Conservation (phyloP, 2,329 filamentous ascomycete species). For the Byssochlamys sp. region DNA sequence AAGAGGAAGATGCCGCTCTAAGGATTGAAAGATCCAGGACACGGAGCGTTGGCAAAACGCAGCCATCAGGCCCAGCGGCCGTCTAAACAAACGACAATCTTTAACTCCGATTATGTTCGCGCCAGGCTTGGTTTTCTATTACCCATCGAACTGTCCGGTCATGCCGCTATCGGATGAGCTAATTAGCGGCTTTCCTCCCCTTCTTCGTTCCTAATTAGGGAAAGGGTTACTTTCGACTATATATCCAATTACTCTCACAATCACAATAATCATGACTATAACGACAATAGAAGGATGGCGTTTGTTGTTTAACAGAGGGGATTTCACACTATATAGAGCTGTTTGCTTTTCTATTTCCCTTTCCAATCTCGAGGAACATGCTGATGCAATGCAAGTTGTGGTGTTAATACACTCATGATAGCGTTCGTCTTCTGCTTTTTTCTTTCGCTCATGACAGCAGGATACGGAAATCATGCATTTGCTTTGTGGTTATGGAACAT, state of each 20-base stretch:
- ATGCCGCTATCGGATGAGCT: neutral
- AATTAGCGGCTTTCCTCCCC: neutral
- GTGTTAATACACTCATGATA: neutral
- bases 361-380: neutral
- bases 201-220: neutral
- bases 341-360: neutral
- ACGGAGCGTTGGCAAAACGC: conserved; percentile 5
- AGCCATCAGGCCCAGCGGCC: neutral
- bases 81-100: neutral
- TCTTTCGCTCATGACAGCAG: too few relatives aligned
- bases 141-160: neutral
- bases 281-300: neutral
- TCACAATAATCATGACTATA: neutral
- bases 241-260: neutral
- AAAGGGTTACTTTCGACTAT: neutral
- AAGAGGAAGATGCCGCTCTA: conserved; percentile 33
- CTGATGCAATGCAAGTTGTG: neutral
- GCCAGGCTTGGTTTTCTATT: neutral
- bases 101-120: neutral
- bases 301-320: neutral
- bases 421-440: too few relatives aligned
- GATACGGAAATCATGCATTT: too few relatives aligned
- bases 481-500: too few relatives aligned
- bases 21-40: conserved; percentile 18
- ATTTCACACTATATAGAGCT: neutral